Conservation (phyloP, 106 monocot genomes). For the Iris macrosiphon region DNA sequence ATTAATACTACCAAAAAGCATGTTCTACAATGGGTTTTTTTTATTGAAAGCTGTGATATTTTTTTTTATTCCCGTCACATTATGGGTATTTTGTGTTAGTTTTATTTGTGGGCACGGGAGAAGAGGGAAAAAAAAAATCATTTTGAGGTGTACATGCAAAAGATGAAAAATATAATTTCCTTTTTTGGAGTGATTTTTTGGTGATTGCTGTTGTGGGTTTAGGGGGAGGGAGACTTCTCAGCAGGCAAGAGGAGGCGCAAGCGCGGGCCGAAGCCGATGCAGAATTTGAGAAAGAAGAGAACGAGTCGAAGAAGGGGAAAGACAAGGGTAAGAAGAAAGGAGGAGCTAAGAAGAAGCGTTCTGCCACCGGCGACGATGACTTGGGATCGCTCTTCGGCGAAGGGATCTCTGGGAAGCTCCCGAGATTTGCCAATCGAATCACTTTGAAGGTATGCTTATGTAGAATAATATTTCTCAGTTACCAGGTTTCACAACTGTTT, state of each 20-base stretch:
- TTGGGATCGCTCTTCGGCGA: constrained; percentile 73
- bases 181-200: too few relatives aligned
- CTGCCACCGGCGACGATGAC: constrained; percentile 32
- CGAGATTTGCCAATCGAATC: constrained; percentile 75
- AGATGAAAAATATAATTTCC: too few relatives aligned
- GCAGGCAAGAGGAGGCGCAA: constrained; percentile 54
- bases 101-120: not conserved
- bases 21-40: too few relatives aligned
- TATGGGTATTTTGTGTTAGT: not conserved
- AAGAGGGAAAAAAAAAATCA: too few relatives aligned
- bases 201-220: not conserved
- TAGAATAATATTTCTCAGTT: not conserved
- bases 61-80: too few relatives aligned
- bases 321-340: constrained; percentile 26
- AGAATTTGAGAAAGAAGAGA: constrained; percentile 61
- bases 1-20: too few relatives aligned
- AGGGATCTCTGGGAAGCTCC: constrained; percentile 64
- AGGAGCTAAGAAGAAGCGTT: not conserved
- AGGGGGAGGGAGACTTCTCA: constrained; percentile 71
- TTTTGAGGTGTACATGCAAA: too few relatives aligned
- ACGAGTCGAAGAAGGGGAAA: constrained; percentile 11
- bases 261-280: constrained; percentile 73
- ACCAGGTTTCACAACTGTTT: too few relatives aligned
- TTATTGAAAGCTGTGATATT: too few relatives aligned
- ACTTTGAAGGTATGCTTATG: constrained; percentile 50